A percentile compares a stretch with the other conserved stretches of the same genome.
Evolutionary conservation across 441 rosid species (phyloP).

Genomic region (Capsella rubella): DNA sequence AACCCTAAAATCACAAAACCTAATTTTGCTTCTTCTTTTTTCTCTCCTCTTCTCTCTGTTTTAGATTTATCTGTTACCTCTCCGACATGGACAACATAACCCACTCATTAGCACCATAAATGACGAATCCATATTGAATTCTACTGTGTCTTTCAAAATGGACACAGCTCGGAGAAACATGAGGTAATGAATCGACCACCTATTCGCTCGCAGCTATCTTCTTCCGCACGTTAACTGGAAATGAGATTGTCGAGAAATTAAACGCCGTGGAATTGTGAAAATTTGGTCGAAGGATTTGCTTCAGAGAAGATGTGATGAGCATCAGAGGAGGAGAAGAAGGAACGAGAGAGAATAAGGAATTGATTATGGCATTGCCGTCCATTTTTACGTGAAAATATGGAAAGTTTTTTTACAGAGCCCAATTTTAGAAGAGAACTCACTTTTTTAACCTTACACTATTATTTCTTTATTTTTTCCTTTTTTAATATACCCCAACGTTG

Average conservation of each 20-base stretch:
- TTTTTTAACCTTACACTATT: neutral
- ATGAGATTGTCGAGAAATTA: slow-evolving; percentile 3
- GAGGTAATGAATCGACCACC: slow-evolving; percentile 14
- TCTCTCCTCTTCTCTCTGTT: slow-evolving; percentile 41
- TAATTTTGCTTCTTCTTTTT: neutral
- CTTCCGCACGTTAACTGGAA: slow-evolving; percentile 7
- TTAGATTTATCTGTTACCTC: slow-evolving; percentile 22
- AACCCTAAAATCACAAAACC: slow-evolving; percentile 41
- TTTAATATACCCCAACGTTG: neutral
- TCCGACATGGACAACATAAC: slow-evolving; percentile 34
- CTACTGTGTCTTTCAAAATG: slow-evolving; percentile 20
- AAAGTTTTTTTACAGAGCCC: slow-evolving; percentile 1
- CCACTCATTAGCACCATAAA: slow-evolving; percentile 43
- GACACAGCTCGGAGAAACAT: slow-evolving; percentile 25
- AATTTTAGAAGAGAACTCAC: slow-evolving; percentile 23
- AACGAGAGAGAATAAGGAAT: slow-evolving; percentile 18
- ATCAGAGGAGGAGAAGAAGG: slow-evolving; percentile 33
- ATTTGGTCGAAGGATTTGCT: slow-evolving; percentile 11
- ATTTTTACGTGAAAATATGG: slow-evolving; percentile 31
- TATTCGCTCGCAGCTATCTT: slow-evolving; percentile 12
- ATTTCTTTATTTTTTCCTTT: neutral
- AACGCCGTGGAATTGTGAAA: neutral
- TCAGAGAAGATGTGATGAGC: slow-evolving; percentile 37
- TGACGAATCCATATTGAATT: slow-evolving; percentile 22
- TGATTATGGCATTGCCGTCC: slow-evolving; percentile 33